Evolutionary conservation across 176 grass and related monocot species (phyloP).

Genomic region (Panicum miliaceum): DNA sequence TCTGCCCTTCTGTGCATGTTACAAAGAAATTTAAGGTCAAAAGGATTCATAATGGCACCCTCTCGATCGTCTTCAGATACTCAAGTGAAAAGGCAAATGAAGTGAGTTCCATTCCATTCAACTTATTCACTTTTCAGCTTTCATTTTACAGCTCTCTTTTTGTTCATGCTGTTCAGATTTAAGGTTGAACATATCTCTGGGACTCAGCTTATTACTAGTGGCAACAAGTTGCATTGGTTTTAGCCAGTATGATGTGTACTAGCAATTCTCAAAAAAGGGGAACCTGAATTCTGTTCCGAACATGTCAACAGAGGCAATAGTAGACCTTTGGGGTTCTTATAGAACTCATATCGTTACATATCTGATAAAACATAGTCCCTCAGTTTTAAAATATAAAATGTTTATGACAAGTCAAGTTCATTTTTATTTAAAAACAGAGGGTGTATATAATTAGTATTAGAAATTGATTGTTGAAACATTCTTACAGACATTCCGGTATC

Average conservation of each 20-base stretch:
- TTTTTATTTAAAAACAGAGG: neutral
- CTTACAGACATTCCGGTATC: constrained; percentile 50
- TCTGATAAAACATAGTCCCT: neutral
- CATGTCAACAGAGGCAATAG: neutral
- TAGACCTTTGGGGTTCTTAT: neutral
- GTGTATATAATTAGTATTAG: neutral
- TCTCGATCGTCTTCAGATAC: constrained; percentile 57
- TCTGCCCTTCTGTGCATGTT: constrained; percentile 84
- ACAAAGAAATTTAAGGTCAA: constrained; percentile 85
- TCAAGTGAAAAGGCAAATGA: constrained; percentile 59
- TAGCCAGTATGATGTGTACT: neutral
- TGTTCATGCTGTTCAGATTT: neutral
- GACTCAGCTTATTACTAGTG: neutral
- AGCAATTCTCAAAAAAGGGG: neutral
- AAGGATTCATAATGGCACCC: constrained; percentile 51
- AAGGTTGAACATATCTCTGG: neutral
- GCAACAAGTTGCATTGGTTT: constrained; percentile 7
- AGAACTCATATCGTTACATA: constrained; percentile 15
- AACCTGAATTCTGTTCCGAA: neutral
- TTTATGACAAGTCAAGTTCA: neutral
- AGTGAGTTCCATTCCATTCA: constrained; percentile 52
- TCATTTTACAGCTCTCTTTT: constrained; percentile 3
- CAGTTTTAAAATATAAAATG: neutral
- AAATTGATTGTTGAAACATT: constrained; percentile 29
- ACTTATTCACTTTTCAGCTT: constrained; percentile 8